These are phyloP conservation scores for Linderina pennispora DNA, from an alignment of 192 early-diverging fungal species.

Conservation along the genomic window DNA sequence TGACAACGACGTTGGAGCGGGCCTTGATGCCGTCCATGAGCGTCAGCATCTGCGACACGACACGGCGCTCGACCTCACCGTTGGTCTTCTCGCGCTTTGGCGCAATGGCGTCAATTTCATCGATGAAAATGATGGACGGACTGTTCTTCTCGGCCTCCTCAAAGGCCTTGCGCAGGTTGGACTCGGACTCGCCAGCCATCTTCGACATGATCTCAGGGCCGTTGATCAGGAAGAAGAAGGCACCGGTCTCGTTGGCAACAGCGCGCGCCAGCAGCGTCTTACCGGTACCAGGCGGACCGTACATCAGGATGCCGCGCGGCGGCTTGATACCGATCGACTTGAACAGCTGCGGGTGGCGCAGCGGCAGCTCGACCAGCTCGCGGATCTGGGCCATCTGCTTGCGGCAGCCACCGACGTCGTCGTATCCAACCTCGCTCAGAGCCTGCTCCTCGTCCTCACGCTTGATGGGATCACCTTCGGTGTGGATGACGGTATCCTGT, in stretches of 20 bases:
- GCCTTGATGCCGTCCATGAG: conserved; percentile 98
- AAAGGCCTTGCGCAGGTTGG: conserved; percentile 96
- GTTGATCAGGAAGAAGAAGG: conserved; percentile 99
- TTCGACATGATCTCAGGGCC: conserved; percentile 99
- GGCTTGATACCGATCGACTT: conserved; percentile 99
- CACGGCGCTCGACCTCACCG: conserved; percentile 97
- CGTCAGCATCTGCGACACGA: conserved; percentile 96
- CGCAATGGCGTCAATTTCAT: conserved; percentile 98
- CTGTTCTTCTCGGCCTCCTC: conserved; percentile 98
- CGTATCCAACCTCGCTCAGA: conserved; percentile 92
- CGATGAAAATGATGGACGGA: conserved; percentile 98
- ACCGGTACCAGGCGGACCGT: conserved; percentile 97
- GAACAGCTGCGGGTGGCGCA: conserved; percentile 98
- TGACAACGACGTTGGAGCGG: conserved; percentile 96
- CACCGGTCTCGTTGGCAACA: conserved; percentile 98
- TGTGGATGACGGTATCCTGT: conserved; percentile 97
- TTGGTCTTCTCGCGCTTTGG: conserved; percentile 99
- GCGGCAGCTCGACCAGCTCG: conserved; percentile 94
- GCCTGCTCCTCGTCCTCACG: conserved; percentile 97
- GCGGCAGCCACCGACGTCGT: conserved; percentile 97
- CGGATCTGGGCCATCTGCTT: conserved; percentile 99
- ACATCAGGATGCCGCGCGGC: conserved; percentile 96
- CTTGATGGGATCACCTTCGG: conserved; percentile 98
- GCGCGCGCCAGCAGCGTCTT: conserved; percentile 98
- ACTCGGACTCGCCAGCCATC: conserved; percentile 99